Evolutionary conservation across 208 protist genomes (phyloP), one percentile per base, ranked within the genome.

Genomic region (Leishmania arabica): DNA sequence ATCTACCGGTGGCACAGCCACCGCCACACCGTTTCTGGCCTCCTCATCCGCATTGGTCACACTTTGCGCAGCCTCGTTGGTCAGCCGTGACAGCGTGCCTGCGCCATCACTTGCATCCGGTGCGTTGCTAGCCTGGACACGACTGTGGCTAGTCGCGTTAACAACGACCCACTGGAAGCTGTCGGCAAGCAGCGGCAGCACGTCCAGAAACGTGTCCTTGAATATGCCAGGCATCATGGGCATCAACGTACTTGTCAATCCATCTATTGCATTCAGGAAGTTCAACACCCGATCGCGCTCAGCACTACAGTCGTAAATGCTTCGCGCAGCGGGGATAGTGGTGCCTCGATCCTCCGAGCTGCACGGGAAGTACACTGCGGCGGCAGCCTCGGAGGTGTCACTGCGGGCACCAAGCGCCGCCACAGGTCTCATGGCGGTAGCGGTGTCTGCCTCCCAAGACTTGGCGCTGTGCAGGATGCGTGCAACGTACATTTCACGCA

Each of bases 191-290:
- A 97, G 85, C 51, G 95, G 93, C 74, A 98, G 78, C 62, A 93
- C 76, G 68, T 89, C 77, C 8, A 93, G n/a, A 88, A 97, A 96
- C 1, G 92, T 95, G 15, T 86, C 75, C 1, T 78, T 75, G 81
- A 97, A 97, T 45, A 95, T 86, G 1, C 76, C 68, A 24, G 92
- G 92, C 86, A 94, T 88, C 79, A 95, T 84, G 49, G 95, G 91
- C 76, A 93, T 88, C 17, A 95, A 72, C 2, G 93, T 95, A 64
- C 84, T 89, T 15, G 84, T 88, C 34, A 95, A 86, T 47, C 92
- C 86, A 69, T 97, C 95, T 21, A 97, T 74, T 24, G 88, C 83
- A 74, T 96, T 97, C 54, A 96, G 77, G 82, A 94, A 94, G 77
- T 80, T 79, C 84, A 97, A 84, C 60, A 95, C 89, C 49, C 71